Evolutionary conservation across 2,329 filamentous ascomycete genomes (phyloP), one percentile per base, ranked within the genome.

Genomic region (Pseudonectria buxi): DNA sequence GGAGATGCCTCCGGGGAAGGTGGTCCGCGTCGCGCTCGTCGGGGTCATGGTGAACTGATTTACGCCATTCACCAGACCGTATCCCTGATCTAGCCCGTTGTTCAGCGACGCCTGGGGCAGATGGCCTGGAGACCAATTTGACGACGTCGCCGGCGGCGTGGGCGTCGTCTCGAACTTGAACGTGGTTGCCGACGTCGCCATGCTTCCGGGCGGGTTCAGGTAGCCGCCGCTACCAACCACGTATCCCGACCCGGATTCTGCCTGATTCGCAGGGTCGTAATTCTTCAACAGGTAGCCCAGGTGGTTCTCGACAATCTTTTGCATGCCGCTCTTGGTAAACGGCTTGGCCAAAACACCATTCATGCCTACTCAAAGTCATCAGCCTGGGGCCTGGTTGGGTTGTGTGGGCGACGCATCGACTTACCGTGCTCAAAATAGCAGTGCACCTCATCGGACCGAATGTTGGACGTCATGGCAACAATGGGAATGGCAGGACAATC

Each of bases 401-500:
- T 18, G 11, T 25, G 9, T 14, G 11, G 12, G 25, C n/a, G 11
- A 16, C 14, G 13, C 14, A 22, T 15, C 15, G 14, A 61, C 82
- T 69, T 74, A 92, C 89, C 92, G 65, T 94, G 89, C 53, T 90
- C 82, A 66, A 95, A 96, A 58, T 98, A 98, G 66, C 94, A 89
- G 35, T 90, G 86, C 43, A 96, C 94, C 57, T 98, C 92, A 53
- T 95, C 90, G 41, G 87, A 89, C 46, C 92, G 78, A 46, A 98
- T 96, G 56, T 96, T 98, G 4, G 90, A 95, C 3, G 92, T 98
- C 92, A 98, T 96, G 30, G 92, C 92, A 39, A 98, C 86, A 51
- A 98, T 94, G 0, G 92, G 92, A 14, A 85, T 81, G 6, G 81
- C 77, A 26, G 79, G 77, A 45, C 88, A 81, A 43, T 90, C 86